Evolutionary conservation across 2,329 filamentous ascomycete species (phyloP).

Genomic region (Zasmidium angulare): DNA sequence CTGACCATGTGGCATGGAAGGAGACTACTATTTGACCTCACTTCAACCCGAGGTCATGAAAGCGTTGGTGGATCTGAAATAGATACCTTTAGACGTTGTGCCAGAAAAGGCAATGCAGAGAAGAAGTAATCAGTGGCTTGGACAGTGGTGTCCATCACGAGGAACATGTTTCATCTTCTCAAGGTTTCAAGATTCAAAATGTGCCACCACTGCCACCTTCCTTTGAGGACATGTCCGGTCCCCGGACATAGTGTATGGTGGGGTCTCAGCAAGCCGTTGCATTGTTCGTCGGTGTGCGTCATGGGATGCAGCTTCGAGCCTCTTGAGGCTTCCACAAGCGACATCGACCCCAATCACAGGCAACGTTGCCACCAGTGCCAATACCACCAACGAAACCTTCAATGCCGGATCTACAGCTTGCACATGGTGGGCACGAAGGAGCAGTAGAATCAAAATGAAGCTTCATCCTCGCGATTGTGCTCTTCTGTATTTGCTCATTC

Average conservation of each 20-base stretch:
- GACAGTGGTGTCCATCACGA: no score
- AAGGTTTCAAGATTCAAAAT: no score
- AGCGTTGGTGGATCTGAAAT: not conserved
- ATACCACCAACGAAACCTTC: constrained; percentile 1
- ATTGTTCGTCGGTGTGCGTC: not conserved
- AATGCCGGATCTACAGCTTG: constrained; percentile 4
- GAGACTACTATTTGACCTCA: constrained; percentile 11
- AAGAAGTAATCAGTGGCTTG: not conserved
- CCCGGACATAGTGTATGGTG: not conserved
- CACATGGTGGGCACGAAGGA: not conserved
- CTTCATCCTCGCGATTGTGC: not conserved
- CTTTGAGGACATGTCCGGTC: no score
- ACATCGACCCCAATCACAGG: constrained; percentile 2
- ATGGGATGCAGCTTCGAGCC: not conserved
- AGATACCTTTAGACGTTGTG: not conserved
- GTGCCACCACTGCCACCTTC: no score
- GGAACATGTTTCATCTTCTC: not conserved
- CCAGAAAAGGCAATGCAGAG: not conserved
- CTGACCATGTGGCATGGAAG: constrained; percentile 5
- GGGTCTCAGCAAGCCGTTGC: not conserved
- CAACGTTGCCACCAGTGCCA: not conserved
- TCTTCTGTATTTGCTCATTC: not conserved
- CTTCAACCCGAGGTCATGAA: constrained; percentile 19
- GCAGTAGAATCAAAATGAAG: not conserved
- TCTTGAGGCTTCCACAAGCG: not conserved